Evolutionary conservation across 2,329 filamentous ascomycete genomes (phyloP).

Genomic region (Fonsecaea nubica): DNA sequence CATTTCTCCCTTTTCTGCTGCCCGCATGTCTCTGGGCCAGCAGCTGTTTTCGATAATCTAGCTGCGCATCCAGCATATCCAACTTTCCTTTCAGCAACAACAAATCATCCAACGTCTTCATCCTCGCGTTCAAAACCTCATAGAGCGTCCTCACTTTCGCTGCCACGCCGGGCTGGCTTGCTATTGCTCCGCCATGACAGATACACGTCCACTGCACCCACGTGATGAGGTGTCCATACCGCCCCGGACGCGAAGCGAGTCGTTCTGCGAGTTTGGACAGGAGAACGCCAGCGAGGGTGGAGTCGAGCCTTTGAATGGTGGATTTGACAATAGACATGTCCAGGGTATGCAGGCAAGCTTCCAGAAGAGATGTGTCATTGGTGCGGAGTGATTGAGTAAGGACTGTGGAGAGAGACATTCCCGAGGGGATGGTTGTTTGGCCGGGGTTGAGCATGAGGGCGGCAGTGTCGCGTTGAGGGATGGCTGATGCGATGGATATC

Average conservation of each 20-base stretch:
- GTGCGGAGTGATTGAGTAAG: constrained; percentile 91
- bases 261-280: constrained; percentile 85
- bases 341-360: constrained; percentile 84
- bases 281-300: constrained; percentile 76
- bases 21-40: constrained; percentile 53
- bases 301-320: constrained; percentile 90
- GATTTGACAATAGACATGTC: constrained; percentile 79
- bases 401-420: constrained; percentile 87
- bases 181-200: constrained; percentile 87
- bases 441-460: constrained; percentile 47
- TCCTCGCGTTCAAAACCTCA: constrained; percentile 84
- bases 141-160: constrained; percentile 79
- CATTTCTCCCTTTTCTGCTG: constrained; percentile 68
- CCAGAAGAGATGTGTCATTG: constrained; percentile 86
- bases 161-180: constrained; percentile 82
- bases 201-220: constrained; percentile 97
- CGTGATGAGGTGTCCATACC: constrained; percentile 86
- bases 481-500: constrained; percentile 50
- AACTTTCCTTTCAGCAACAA: constrained; percentile 92
- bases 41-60: constrained; percentile 76
- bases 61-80: constrained; percentile 90
- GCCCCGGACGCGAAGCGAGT: constrained; percentile 83
- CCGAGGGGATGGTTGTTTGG: constrained; percentile 67
- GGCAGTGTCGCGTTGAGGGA: constrained; percentile 54
- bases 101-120: constrained; percentile 79